These are phyloP conservation scores for Pestalotiopsis sp. DNA, from an alignment of 2,329 filamentous ascomycete genomes.

Conservation along the genomic window DNA sequence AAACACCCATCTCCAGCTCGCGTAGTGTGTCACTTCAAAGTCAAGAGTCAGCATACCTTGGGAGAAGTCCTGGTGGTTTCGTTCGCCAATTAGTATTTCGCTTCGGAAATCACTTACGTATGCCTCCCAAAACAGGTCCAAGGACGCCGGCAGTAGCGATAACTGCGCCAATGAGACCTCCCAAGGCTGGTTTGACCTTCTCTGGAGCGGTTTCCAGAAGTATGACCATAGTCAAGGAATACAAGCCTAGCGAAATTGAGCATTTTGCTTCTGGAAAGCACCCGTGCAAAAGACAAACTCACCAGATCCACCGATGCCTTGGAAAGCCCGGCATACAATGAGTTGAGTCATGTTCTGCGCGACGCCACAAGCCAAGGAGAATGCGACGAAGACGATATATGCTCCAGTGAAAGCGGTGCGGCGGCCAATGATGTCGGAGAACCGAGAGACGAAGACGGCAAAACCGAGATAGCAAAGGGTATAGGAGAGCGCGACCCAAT, in stretches of 20 bases:
- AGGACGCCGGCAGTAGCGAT: slow-evolving; percentile 51
- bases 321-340: slow-evolving; percentile 51
- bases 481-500: slow-evolving; percentile 60
- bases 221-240: slow-evolving; percentile 59
- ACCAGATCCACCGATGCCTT: slow-evolving; percentile 57
- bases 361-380: slow-evolving; percentile 59
- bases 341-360: slow-evolving; percentile 46
- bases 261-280: too few relatives aligned
- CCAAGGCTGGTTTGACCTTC: slow-evolving; percentile 44
- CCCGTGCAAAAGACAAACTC: slow-evolving; percentile 16
- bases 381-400: slow-evolving; percentile 56
- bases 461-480: slow-evolving; percentile 60
- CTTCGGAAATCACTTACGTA: slow-evolving; percentile 22
- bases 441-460: slow-evolving; percentile 56
- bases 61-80: neutral
- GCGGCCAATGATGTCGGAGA: slow-evolving; percentile 59
- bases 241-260: slow-evolving; percentile 41
- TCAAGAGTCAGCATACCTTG: neutral
- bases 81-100: neutral
- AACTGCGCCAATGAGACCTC: slow-evolving; percentile 50
- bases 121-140: slow-evolving; percentile 54
- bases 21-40: slow-evolving; percentile 44
- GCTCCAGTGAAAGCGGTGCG: slow-evolving; percentile 52
- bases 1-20: slow-evolving; percentile 58
- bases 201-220: slow-evolving; percentile 52